These are phyloP conservation scores for Agrocybe chaxingu DNA, from an alignment of 768 basidiomycete genomes.

Conservation along the genomic window DNA sequence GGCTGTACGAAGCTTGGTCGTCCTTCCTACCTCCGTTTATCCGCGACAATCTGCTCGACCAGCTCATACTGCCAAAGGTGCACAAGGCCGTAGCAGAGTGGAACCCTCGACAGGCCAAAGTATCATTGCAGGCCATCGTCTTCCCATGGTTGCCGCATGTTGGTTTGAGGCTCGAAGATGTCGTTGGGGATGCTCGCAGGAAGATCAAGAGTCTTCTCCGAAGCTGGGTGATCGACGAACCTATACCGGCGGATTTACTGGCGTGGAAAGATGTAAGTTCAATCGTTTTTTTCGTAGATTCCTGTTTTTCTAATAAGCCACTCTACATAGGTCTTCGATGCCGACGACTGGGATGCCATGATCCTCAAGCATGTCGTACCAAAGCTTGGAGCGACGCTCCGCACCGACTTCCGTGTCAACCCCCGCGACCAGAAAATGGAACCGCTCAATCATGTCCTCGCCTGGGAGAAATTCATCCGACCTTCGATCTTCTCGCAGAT, in stretches of 20 bases:
- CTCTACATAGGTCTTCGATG: constrained; percentile 62
- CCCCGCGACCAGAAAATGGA: constrained; percentile 88
- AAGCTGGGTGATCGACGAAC: constrained; percentile 69
- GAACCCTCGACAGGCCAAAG: constrained; percentile 58
- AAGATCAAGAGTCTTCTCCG: constrained; percentile 80
- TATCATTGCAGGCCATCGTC: constrained; percentile 73
- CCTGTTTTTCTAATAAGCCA: neutral
- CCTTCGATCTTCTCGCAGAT: constrained; percentile 78
- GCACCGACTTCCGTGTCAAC: constrained; percentile 86
- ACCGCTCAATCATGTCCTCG: constrained; percentile 71
- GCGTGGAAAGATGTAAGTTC: constrained; percentile 78
- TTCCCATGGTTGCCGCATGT: constrained; percentile 96
- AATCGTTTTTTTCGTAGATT: neutral
- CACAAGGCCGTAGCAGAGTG: constrained; percentile 81
- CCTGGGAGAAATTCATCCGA: constrained; percentile 75
- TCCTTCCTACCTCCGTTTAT: constrained; percentile 87
- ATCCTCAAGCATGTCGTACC: constrained; percentile 90
- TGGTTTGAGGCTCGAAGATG: constrained; percentile 75
- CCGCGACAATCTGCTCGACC: constrained; percentile 92
- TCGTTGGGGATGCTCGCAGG: constrained; percentile 84
- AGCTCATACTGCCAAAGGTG: constrained; percentile 92
- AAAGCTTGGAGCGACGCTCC: constrained; percentile 78
- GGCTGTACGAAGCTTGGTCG: constrained; percentile 86
- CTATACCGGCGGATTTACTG: constrained; percentile 68
- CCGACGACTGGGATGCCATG: constrained; percentile 86